Conservation (phyloP, 2,329 filamentous ascomycete species). For the Sporothrix brunneoviolacea region DNA sequence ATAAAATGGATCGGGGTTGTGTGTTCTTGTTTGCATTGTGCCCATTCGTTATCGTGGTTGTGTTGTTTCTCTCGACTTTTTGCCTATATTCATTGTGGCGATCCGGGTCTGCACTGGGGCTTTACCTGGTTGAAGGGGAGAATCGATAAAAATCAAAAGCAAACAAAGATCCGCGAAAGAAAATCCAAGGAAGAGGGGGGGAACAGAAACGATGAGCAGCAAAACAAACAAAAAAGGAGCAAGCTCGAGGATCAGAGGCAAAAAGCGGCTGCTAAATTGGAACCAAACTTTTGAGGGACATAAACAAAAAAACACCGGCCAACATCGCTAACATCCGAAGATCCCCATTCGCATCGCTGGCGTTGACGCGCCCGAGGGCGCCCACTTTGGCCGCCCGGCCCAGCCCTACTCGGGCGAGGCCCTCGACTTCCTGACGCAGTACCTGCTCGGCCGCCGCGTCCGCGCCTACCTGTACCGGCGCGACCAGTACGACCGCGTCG, state of each 20-base stretch:
- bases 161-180: no score
- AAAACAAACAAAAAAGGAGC: background rate
- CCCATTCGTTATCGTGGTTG: background rate
- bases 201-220: background rate
- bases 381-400: slow-evolving; percentile 83
- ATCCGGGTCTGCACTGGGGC: no score
- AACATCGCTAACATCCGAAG: slow-evolving; percentile 35
- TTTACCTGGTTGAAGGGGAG: no score
- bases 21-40: background rate
- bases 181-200: no score
- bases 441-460: slow-evolving; percentile 66
- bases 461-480: slow-evolving; percentile 75
- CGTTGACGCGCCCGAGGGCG: slow-evolving; percentile 84
- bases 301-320: background rate
- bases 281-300: background rate
- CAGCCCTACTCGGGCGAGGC: slow-evolving; percentile 83
- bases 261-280: background rate
- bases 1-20: background rate
- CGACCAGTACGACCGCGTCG: slow-evolving; percentile 89
- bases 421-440: slow-evolving; percentile 67
- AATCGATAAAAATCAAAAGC: no score
- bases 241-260: background rate
- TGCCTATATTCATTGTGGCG: background rate
- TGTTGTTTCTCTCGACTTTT: background rate
- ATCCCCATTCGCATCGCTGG: slow-evolving; percentile 86